Conservation (phyloP, 2,329 filamentous ascomycete genomes). For the Cephalotrichum gorgonifer region DNA sequence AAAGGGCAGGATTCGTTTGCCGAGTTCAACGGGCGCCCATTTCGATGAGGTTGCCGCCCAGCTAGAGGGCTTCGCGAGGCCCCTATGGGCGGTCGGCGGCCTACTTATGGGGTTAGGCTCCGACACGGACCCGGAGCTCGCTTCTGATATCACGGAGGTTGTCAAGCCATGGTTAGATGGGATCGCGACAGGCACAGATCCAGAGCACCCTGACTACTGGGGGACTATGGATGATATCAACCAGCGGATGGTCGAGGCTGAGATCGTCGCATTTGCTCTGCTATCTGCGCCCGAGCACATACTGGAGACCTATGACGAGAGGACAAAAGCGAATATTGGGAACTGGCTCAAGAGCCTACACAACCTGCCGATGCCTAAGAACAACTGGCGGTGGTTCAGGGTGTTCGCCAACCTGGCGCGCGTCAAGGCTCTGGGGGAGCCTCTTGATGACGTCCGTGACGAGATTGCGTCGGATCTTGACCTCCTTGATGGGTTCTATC, state of each 20-base stretch:
- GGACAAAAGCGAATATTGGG: conserved; percentile 22
- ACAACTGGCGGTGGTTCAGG: conserved; percentile 44
- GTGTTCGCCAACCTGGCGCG: conserved; percentile 38
- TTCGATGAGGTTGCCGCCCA: conserved; percentile 34
- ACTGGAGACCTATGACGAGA: conserved; percentile 19
- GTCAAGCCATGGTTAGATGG: conserved; percentile 18
- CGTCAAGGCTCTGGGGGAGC: conserved; percentile 26
- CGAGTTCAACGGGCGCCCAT: conserved; percentile 24
- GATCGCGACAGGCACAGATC: conserved; percentile 21
- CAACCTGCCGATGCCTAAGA: conserved; percentile 31
- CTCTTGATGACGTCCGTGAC: conserved; percentile 18
- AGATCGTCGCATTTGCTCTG: conserved; percentile 37
- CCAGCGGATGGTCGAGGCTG: conserved; percentile 44
- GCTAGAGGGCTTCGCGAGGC: conserved; percentile 32
- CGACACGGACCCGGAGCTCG: background rate
- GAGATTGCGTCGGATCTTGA: conserved; percentile 30
- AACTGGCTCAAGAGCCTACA: conserved; percentile 32
- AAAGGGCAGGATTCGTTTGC: conserved; percentile 24
- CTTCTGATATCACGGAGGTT: background rate
- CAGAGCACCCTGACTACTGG: conserved; percentile 31
- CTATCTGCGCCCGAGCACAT: conserved; percentile 26
- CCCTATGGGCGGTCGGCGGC: conserved; percentile 22
- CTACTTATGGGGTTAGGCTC: conserved; percentile 35
- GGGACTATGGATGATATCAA: conserved; percentile 32
- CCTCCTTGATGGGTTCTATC: conserved; percentile 32